Base-by-base conservation (phyloP, 306 rosid species). In the Erythrophleum fordii region DNA sequence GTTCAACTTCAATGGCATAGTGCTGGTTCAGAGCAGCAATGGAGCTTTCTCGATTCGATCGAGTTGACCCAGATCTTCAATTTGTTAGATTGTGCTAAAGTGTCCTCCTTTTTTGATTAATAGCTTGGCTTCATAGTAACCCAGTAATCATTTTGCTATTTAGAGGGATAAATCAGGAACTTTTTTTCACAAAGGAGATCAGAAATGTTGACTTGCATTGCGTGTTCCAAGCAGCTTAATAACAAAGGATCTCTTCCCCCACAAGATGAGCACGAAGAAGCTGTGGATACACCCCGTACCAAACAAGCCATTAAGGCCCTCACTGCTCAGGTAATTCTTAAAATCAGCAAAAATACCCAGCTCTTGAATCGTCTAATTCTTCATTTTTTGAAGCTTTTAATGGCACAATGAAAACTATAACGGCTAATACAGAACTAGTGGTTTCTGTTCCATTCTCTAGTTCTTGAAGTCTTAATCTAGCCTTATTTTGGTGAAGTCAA, bases 301-400 rank as follows among this genome's bases (percentile, higher is more conserved):
- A 95, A 92, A 83, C 98, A 93, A 81, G 93, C 99, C 76, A 86
- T 93, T 80, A 93, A 95, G 87, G 89, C 93, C 55, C 90, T 95
- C 83, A 89, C 98, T 42, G 81, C 96, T 52, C 99, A 95, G 94
- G 99, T 95, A 87, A 77, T n/a, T 62, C 25, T 59, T 44, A 18
- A 34, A 68, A 17, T 53, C 4, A 37, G 25, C 17, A n/a, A 5
- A 35, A n/a, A 51, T 11, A 52, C 6, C 18, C 31, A 13, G 8
- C 20, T 68, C 41, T 44, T 41, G 44, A 78, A 39, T 42, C 28
- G 20, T 42, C 8, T 44, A 25, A 41, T 69, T 79, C 71, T 69
- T 34, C 60, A 6, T 49, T 12, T 67, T 20, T n/a, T 2, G 18
- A 61, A 61, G 71, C 48, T 64, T 39, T 37, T 35, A 17, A 65